Base-by-base conservation (phyloP, 371 early-diverging fungal genomes). In the Actinomortierella wolfii region DNA sequence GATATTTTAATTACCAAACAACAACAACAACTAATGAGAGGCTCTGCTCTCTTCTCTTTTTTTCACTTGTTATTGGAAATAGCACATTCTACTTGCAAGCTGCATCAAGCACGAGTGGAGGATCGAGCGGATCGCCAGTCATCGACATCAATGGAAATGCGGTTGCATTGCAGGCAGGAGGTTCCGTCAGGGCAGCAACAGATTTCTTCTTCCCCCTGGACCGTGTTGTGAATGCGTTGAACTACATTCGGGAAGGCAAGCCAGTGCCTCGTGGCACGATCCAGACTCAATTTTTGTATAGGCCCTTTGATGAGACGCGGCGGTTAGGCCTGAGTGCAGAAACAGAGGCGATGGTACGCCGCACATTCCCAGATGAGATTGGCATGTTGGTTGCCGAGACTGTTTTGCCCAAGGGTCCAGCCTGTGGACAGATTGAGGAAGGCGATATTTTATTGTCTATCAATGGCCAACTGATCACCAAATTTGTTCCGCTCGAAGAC, bases 91-190 rank as follows among this genome's bases (percentile, higher is more conserved):
- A 93, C 64, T 62, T 92, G 70, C 93, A 93, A 79, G 88, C 89
- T 5, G 88, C 89, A 0, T 86, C 94, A 3, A 87, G 88, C 64
- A 90, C 90, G 1, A 89, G 89, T 74, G 92, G 93, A 42, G 93
- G 93, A 46, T 78, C 78, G 8, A 66, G 66, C 58, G 97, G 97
- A 13, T 92, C 92, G 1, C 97, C 97, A 2, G 97, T 97, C 0
- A 83, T 97, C 51, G 93, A 95, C 67, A 91, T 96, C 57, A 81
- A 94, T 42, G 97, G 97, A 56, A 87, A 93, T 54, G 97, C 97
- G 0, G 97, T 96, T 14, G 96, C 90, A 9, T 77, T 96, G 47
- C 94, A 96, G 59, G 94, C 94, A 8, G 78, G 79, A 62, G 93
- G 94, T 28, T 81, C 84, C 23, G 80, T 81, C 7, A 86, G 86